A percentile compares a stretch with the other conserved stretches of the same genome.
These are phyloP conservation scores for Metarhizium brunneum DNA, from an alignment of 2,329 filamentous ascomycete species.

Conservation along the genomic window DNA sequence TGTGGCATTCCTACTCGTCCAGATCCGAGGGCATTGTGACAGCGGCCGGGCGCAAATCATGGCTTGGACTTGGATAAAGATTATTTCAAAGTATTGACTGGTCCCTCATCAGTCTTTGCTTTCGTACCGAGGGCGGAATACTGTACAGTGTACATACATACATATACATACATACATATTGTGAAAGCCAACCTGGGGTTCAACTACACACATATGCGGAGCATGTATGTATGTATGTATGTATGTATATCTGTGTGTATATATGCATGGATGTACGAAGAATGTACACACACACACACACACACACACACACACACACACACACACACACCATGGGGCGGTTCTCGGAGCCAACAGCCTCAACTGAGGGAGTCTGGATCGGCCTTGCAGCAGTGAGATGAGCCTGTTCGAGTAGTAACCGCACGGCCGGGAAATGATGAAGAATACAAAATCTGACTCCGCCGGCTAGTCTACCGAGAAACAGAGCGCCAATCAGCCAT, in stretches of 20 bases:
- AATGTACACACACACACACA: not conserved
- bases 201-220: no score
- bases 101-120: no score
- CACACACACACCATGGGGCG: not conserved
- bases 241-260: no score
- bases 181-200: no score
- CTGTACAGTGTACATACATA: no score
- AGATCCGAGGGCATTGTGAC: not conserved
- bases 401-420: conserved; percentile 3
- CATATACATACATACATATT: no score
- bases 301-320: not conserved
- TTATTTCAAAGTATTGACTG: no score
- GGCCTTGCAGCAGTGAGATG: conserved; percentile 3
- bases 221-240: no score
- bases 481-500: conserved; percentile 2
- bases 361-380: conserved; percentile 5
- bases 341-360: not conserved
- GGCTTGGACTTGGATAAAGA: not conserved
- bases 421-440: conserved; percentile 4
- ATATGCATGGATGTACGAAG: not conserved
- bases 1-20: not conserved
- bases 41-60: not conserved
- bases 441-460: not conserved
- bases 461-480: conserved; percentile 5
- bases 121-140: no score